Conservation (phyloP, 192 early-diverging fungal genomes). For the Dimargaris cristalligena region DNA sequence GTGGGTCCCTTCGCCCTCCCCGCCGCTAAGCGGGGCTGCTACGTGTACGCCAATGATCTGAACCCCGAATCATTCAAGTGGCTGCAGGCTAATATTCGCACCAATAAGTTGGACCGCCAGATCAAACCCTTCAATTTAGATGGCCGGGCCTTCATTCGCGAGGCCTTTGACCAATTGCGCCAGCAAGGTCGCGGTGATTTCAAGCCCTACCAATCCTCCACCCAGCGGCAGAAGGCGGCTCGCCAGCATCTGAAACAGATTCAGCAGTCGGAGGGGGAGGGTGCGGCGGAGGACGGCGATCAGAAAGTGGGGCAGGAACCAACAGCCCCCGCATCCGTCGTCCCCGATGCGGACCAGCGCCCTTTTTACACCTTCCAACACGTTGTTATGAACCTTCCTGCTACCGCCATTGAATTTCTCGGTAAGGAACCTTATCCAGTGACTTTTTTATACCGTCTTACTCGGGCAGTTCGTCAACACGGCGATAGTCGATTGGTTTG, state of each 20-base stretch:
- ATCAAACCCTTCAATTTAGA: conserved; percentile 73
- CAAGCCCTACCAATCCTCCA: background rate
- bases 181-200: background rate
- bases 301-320: no score
- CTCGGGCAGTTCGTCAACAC: background rate
- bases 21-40: conserved; percentile 58
- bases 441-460: background rate
- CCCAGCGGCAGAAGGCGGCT: conserved; percentile 12
- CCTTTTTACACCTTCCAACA: conserved; percentile 59
- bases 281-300: conserved; percentile 10
- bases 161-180: conserved; percentile 51
- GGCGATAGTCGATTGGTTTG: background rate
- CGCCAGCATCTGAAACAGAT: background rate
- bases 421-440: conserved; percentile 23
- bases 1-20: conserved; percentile 94
- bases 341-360: conserved; percentile 13
- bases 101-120: conserved; percentile 70
- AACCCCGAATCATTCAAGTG: conserved; percentile 80
- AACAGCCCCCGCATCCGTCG: conserved; percentile 8
- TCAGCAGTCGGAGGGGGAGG: conserved; percentile 11
- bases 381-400: conserved; percentile 98
- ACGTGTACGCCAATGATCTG: conserved; percentile 94
- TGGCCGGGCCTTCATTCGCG: conserved; percentile 74
- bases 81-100: conserved; percentile 57
- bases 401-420: conserved; percentile 88